phyloP scores from a whole-genome alignment of 495 filamentous ascomycete species.

The Aspergillus cavernicola region DNA sequence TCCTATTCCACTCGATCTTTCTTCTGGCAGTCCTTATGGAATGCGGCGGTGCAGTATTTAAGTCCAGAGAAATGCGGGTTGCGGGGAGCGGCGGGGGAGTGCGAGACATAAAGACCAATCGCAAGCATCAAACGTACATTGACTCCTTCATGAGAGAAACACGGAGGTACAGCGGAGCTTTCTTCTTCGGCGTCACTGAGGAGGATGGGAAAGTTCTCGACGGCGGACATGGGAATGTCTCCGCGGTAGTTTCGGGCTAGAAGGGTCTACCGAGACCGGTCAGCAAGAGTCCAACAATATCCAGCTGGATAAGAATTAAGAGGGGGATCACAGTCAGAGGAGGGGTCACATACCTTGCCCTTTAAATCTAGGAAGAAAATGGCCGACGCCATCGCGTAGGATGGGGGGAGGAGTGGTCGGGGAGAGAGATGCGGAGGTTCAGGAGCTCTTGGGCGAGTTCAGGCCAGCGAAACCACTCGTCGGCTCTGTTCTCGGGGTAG shows the following conservation, averaged over 20 bases:
- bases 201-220: conserved; percentile 97
- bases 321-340: not conserved
- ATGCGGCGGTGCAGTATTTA: not conserved
- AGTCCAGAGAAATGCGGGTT: conserved; percentile 9
- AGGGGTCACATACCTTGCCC: conserved; percentile 76
- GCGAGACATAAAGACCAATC: conserved; percentile 9
- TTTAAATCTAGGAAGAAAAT: conserved; percentile 99
- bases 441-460: conserved; percentile 15
- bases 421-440: conserved; percentile 7
- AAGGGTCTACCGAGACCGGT: conserved; percentile 66
- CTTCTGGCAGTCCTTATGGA: too few species aligned
- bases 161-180: conserved; percentile 93
- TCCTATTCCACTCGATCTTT: not conserved
- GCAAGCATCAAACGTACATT: conserved; percentile 61
- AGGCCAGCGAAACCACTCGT: conserved; percentile 24
- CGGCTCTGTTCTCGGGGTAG: not conserved
- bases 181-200: conserved; percentile 99
- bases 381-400: conserved; percentile 82
- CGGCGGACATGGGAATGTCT: conserved; percentile 98
- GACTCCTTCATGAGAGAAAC: conserved; percentile 98
- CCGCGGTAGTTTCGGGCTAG: conserved; percentile 98
- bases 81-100: conserved; percentile 12
- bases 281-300: conserved; percentile 21
- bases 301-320: conserved; percentile 2
- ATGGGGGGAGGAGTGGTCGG: conserved; percentile 8